Evolutionary conservation across 2,329 filamentous ascomycete genomes (phyloP).

Genomic region (Diaporthe destruens): DNA sequence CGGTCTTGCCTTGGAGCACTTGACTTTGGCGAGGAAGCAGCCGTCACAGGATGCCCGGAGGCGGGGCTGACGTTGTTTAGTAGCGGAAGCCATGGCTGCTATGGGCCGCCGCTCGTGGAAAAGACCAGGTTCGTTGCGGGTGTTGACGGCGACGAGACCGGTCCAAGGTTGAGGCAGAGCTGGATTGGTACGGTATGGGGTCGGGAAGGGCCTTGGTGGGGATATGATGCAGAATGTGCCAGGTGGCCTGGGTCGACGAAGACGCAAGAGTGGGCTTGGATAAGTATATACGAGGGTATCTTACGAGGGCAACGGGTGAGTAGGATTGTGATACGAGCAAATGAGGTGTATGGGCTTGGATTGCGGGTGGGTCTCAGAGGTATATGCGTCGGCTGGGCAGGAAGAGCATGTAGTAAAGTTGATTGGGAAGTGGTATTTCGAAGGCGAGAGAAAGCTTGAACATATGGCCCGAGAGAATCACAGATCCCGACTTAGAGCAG

Average conservation of each 20-base stretch:
- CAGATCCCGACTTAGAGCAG: constrained; percentile 13
- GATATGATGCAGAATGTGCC: background rate
- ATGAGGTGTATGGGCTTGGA: background rate
- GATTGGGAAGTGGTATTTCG: constrained; percentile 13
- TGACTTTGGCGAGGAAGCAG: constrained; percentile 68
- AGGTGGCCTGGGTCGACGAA: background rate
- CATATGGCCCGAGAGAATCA: constrained; percentile 14
- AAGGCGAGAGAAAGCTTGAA: constrained; percentile 22
- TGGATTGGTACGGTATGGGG: background rate
- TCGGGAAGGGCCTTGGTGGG: background rate
- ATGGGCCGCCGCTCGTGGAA: background rate
- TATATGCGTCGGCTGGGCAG: background rate
- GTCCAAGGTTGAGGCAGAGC: background rate
- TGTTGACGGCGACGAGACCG: constrained; percentile 13
- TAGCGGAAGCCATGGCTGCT: constrained; percentile 43
- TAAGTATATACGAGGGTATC: background rate
- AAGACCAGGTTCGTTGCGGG: background rate
- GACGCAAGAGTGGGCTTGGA: background rate
- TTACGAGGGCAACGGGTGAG: background rate
- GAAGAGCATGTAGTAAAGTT: background rate
- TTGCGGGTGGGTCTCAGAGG: background rate
- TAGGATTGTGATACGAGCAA: background rate
- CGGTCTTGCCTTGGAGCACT: constrained; percentile 66
- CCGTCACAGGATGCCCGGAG: constrained; percentile 65
- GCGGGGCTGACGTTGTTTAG: constrained; percentile 56